phyloP scores from a whole-genome alignment of 2,329 filamentous ascomycete genomes.

The Phoma sp. region DNA sequence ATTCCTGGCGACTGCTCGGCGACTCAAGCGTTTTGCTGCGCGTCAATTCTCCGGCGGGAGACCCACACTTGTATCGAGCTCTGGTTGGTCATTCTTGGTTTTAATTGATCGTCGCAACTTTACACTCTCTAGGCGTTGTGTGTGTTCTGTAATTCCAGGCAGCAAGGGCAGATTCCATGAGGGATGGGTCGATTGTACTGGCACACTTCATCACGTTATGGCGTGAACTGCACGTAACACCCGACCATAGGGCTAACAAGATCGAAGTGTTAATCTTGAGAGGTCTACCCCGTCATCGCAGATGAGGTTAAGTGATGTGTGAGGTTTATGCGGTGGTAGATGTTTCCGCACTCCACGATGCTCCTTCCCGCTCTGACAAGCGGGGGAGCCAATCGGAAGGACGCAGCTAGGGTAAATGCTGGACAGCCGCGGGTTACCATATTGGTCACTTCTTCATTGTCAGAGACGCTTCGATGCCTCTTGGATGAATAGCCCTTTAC shows the following conservation, averaged over 20 bases:
- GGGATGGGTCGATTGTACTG: too few relatives aligned
- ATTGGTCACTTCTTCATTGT: too few relatives aligned
- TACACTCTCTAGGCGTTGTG: too few relatives aligned
- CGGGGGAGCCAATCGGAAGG: slow-evolving; percentile 1
- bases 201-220: too few relatives aligned
- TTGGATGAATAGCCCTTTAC: too few relatives aligned
- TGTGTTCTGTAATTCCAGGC: too few relatives aligned
- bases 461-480: too few relatives aligned
- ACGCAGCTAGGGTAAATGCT: slow-evolving; percentile 3
- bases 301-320: not conserved
- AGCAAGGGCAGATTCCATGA: too few relatives aligned
- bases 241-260: too few relatives aligned
- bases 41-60: not conserved
- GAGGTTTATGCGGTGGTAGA: slow-evolving; percentile 4
- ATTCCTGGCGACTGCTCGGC: not conserved
- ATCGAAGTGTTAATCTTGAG: too few relatives aligned
- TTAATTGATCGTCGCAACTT: too few relatives aligned
- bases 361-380: not conserved
- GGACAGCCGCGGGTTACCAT: not conserved
- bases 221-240: too few relatives aligned
- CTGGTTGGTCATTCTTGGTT: not conserved
- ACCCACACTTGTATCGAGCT: not conserved
- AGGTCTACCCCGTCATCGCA: not conserved
- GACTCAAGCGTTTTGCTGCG: not conserved
- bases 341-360: not conserved